Evolutionary conservation across 1,284 basidiomycete genomes (phyloP).

Genomic region (Leccinum pachyderme): DNA sequence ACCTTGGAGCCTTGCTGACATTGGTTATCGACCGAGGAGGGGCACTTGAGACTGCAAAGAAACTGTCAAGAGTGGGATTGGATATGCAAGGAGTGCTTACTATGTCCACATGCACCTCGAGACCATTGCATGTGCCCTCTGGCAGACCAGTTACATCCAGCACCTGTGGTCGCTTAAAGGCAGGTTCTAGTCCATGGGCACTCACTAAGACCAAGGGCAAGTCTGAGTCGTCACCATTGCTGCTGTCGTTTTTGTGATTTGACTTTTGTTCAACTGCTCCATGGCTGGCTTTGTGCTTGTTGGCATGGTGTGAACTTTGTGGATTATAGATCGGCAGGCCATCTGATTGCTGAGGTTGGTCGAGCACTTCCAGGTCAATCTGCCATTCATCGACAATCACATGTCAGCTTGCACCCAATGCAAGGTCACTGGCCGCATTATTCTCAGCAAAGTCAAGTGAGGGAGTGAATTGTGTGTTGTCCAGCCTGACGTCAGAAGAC

Average conservation of each 20-base stretch:
- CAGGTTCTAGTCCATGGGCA: too few relatives aligned
- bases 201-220: too few relatives aligned
- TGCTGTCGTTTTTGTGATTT: neutral
- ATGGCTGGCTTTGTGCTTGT: neutral
- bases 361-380: neutral
- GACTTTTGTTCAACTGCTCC: neutral
- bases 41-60: neutral
- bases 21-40: neutral
- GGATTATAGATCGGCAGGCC: too few relatives aligned
- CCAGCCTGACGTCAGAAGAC: neutral
- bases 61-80: neutral
- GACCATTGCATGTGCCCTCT: neutral
- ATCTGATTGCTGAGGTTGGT: neutral
- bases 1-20: neutral
- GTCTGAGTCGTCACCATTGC: too few relatives aligned
- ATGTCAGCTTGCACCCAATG: neutral
- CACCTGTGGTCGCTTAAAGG: too few relatives aligned
- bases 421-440: neutral
- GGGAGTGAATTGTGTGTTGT: neutral
- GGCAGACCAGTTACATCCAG: too few relatives aligned
- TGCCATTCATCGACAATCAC: neutral
- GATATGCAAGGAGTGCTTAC: neutral
- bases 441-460: neutral
- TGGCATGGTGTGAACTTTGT: too few relatives aligned
- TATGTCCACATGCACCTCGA: neutral